Conservation (phyloP, 371 early-diverging fungal genomes). For the Saksenaea vasiformis region DNA sequence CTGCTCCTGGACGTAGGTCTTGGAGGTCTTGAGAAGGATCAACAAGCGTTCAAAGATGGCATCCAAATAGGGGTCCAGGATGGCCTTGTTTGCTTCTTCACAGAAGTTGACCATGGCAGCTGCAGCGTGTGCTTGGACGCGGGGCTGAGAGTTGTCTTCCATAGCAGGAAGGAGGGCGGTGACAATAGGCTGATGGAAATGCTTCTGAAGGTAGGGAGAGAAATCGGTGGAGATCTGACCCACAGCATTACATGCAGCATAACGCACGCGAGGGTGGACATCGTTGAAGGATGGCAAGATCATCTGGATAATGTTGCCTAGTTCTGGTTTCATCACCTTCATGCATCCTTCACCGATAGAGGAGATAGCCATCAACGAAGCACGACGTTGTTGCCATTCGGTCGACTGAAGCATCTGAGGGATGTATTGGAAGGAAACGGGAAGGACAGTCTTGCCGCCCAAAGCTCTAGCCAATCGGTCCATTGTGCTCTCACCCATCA, state of each 20-base stretch:
- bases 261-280: slow-evolving; percentile 94
- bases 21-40: slow-evolving; percentile 75
- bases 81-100: slow-evolving; percentile 79
- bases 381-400: slow-evolving; percentile 93
- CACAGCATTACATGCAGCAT: slow-evolving; percentile 94
- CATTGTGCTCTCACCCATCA: slow-evolving; percentile 93
- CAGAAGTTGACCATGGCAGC: slow-evolving; percentile 97
- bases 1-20: slow-evolving; percentile 95
- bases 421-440: slow-evolving; percentile 85
- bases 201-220: slow-evolving; percentile 81
- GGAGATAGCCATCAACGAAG: slow-evolving; percentile 91
- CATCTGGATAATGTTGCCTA: slow-evolving; percentile 82
- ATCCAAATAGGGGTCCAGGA: slow-evolving; percentile 86
- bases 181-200: slow-evolving; percentile 78
- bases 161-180: slow-evolving; percentile 84
- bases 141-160: slow-evolving; percentile 74
- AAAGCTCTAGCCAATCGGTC: slow-evolving; percentile 91
- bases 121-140: slow-evolving; percentile 95
- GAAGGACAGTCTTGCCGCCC: slow-evolving; percentile 89
- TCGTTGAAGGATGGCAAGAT: slow-evolving; percentile 85
- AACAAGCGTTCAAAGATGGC: slow-evolving; percentile 85
- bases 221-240: slow-evolving; percentile 98
- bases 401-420: slow-evolving; percentile 86
- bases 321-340: slow-evolving; percentile 88
- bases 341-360: slow-evolving; percentile 96